Percentiles rank a stretch among this genome's conserved stretches.
Conservation (phyloP, 1,139 yeast species). For the Sporopachydermia cereana region DNA sequence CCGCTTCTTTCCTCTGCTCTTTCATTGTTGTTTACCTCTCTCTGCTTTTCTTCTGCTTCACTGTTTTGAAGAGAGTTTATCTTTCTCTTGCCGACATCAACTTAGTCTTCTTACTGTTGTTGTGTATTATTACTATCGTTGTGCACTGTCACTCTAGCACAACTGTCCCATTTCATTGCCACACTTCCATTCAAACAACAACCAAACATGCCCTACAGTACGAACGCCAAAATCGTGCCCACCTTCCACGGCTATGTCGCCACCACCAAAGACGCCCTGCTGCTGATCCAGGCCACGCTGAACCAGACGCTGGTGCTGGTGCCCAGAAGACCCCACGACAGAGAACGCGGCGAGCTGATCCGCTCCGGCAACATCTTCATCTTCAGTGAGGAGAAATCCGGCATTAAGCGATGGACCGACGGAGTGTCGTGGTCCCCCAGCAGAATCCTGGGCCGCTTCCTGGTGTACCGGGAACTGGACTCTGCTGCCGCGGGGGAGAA, state of each 20-base stretch:
- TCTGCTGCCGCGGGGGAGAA: constrained; percentile 27
- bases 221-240: constrained; percentile 28
- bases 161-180: too few species aligned
- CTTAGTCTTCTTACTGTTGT: too few species aligned
- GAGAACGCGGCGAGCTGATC: constrained; percentile 56
- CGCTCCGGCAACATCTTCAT: constrained; percentile 75
- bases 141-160: too few species aligned
- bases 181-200: too few species aligned
- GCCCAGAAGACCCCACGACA: constrained; percentile 70
- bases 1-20: too few species aligned
- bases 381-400: constrained; percentile 70
- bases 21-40: too few species aligned
- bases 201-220: constrained; percentile 3
- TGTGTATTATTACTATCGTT: too few species aligned
- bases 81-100: too few species aligned
- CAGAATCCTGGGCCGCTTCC: constrained; percentile 69
- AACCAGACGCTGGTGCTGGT: constrained; percentile 53
- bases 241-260: constrained; percentile 73
- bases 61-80: too few species aligned
- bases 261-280: constrained; percentile 70
- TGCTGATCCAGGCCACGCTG: constrained; percentile 69
- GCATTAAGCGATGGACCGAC: constrained; percentile 90
- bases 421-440: constrained; percentile 91
- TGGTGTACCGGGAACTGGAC: constrained; percentile 72
- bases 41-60: too few species aligned